phyloP scores from a whole-genome alignment of 78 protist genomes.

The Creolimax fragrantissima region DNA sequence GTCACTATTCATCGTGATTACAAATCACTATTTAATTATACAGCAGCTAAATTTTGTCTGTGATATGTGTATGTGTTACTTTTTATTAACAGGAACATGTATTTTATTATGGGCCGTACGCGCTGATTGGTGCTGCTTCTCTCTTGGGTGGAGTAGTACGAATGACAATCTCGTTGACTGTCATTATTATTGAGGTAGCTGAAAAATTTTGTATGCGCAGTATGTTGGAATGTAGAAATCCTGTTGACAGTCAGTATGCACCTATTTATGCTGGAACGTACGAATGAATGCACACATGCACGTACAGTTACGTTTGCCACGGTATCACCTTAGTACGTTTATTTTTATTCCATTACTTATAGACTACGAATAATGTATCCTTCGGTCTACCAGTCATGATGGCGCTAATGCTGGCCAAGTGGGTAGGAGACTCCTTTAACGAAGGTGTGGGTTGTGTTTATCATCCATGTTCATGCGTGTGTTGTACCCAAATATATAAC shows the following conservation, averaged over 20 bases:
- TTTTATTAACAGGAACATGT: not conserved
- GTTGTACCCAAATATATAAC: not conserved
- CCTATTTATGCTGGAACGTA: not conserved
- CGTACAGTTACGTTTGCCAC: not conserved
- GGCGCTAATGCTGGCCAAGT: slow-evolving; percentile 47
- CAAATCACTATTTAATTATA: not conserved
- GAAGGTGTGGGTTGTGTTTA: slow-evolving; percentile 31
- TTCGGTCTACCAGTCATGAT: slow-evolving; percentile 66
- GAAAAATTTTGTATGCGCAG: slow-evolving; percentile 50
- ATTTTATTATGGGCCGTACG: slow-evolving; percentile 52
- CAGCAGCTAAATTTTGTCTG: not conserved
- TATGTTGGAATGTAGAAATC: slow-evolving; percentile 60
- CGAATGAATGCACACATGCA: not conserved
- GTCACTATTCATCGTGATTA: not conserved
- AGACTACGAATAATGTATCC: slow-evolving; percentile 34
- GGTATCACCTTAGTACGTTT: not conserved
- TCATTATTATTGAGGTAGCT: slow-evolving; percentile 66
- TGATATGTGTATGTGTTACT: not conserved
- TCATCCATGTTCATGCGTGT: not conserved
- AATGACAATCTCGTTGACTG: slow-evolving; percentile 72
- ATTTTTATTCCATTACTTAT: not conserved
- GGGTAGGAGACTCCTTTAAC: slow-evolving; percentile 54
- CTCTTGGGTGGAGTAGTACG: slow-evolving; percentile 75
- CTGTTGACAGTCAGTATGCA: slow-evolving; percentile 25
- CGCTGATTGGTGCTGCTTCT: slow-evolving; percentile 78